Conservation (phyloP, 2,329 filamentous ascomycete species). For the Trichoderma sp. region DNA sequence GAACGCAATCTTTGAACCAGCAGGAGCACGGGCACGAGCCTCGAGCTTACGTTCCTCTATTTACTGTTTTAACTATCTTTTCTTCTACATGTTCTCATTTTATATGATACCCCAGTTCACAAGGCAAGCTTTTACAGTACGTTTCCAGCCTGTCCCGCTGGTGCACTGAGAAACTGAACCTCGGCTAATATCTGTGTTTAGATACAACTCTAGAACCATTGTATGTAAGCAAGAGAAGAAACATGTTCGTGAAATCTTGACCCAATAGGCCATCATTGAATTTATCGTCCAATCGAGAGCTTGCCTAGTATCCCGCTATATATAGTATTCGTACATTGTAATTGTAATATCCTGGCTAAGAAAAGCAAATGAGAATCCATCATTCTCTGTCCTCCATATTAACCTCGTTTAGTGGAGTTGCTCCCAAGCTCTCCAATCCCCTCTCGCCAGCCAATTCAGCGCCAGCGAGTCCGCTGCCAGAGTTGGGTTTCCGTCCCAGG, state of each 20-base stretch:
- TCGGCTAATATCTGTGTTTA: not conserved
- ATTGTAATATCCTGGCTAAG: not conserved
- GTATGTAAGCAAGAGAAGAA: not conserved
- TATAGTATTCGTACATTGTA: slow-evolving; percentile 5
- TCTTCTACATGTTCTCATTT: not conserved
- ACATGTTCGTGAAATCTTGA: not conserved
- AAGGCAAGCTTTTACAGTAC: not conserved
- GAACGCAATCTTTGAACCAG: slow-evolving; percentile 20
- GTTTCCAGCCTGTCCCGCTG: too few relatives aligned
- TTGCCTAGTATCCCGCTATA: not conserved
- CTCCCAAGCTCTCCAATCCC: slow-evolving; percentile 40
- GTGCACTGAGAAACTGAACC: too few relatives aligned
- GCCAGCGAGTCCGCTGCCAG: slow-evolving; percentile 25
- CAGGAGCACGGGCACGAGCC: too few relatives aligned
- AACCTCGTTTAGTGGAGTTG: slow-evolving; percentile 29
- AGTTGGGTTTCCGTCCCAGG: slow-evolving; percentile 34
- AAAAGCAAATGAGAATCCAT: not conserved
- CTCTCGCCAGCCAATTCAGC: slow-evolving; percentile 35
- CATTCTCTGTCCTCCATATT: slow-evolving; percentile 25
- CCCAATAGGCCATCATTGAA: not conserved
- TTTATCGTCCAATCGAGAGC: not conserved
- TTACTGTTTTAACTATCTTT: not conserved
- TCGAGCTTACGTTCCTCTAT: too few relatives aligned
- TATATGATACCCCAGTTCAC: not conserved
- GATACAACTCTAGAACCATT: not conserved